Percentiles rank a stretch among this genome's conserved stretches.
phyloP scores from a whole-genome alignment of 2,329 filamentous ascomycete species.

The Tolypocladium guangdongense region DNA sequence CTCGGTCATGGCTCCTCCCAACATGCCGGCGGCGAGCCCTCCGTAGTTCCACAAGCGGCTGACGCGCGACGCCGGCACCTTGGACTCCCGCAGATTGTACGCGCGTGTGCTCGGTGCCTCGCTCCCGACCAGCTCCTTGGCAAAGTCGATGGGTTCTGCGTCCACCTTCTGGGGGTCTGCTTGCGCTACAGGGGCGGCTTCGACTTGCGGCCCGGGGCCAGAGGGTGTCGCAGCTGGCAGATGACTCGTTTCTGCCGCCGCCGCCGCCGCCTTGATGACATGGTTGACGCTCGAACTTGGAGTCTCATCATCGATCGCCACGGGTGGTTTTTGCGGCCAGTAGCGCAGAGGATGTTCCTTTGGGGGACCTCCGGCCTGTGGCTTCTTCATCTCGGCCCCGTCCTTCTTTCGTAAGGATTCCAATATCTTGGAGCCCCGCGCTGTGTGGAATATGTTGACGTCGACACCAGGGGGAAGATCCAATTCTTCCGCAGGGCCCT shows the following conservation, averaged over 20 bases:
- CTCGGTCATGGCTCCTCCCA: constrained; percentile 83
- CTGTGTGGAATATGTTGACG: constrained; percentile 38
- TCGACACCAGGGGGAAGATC: constrained; percentile 30
- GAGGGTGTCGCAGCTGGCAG: constrained; percentile 1
- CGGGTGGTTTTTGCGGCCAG: constrained; percentile 18
- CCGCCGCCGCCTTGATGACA: background rate
- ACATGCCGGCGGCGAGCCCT: constrained; percentile 87
- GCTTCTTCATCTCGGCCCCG: constrained; percentile 1
- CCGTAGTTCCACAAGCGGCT: constrained; percentile 91
- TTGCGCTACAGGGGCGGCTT: background rate
- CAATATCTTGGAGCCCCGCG: constrained; percentile 32
- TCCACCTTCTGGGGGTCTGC: constrained; percentile 1
- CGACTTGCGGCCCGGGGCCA: background rate
- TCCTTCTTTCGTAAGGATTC: constrained; percentile 21
- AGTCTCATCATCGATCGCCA: constrained; percentile 2
- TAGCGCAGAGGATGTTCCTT: constrained; percentile 27
- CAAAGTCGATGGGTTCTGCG: constrained; percentile 8
- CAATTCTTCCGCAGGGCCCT: constrained; percentile 12
- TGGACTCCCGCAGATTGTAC: constrained; percentile 76
- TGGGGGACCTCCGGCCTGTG: constrained; percentile 9
- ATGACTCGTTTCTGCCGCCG: background rate
- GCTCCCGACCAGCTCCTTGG: constrained; percentile 13
- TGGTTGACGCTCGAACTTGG: background rate
- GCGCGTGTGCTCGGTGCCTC: constrained; percentile 11
- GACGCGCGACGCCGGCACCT: constrained; percentile 77